Evolutionary conservation across 768 basidiomycete species (phyloP), one percentile per base, ranked within the genome.

Genomic region (Boletus vinaceobasis): DNA sequence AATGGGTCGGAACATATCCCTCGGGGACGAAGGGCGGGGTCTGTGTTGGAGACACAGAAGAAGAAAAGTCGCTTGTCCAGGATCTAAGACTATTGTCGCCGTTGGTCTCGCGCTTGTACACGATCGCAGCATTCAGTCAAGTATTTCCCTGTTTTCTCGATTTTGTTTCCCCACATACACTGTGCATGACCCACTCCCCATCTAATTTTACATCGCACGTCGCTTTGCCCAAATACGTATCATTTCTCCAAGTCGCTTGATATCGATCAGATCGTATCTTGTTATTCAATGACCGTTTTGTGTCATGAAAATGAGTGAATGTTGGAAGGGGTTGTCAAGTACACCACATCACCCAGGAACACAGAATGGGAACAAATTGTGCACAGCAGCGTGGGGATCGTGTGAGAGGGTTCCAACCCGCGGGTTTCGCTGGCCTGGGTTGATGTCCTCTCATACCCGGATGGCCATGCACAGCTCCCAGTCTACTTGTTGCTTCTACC

Each of bases 1-100:
- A 57, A 48, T n/a, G 58, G 55, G 31, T 68, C 70, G 17, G 61
- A 79, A n/a, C 87, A 88, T 66, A 87, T 89, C 53, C 87, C 87
- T 31, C 74, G 69, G 57, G 74, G 74, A 11, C 76, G 82, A 52
- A 73, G 76, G 54, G 87, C 87, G 37, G 85, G 84, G 2, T 68
- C 62, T n/a, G 50, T 29, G 23, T 38, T 67, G 50, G 48, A 60
- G 43, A 58, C 58, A 42, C 68, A 57, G 56, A 74, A 64, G 65
- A 65, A 51, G 56, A 68, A 52, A 54, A 50, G 62, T 29, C 23
- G 59, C 3, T 47, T 63, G 44, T 57, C 58, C 32, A 43, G 19
- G 23, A 8, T 43, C 2, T 60, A 40, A 23, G 19, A 29, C 11
- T 32, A 7, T 13, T 38, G 17, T 32, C 17, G 39, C 31, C 23